Evolutionary conservation across 129 eudicot species (phyloP).

Genomic region (Tagetes erecta): DNA sequence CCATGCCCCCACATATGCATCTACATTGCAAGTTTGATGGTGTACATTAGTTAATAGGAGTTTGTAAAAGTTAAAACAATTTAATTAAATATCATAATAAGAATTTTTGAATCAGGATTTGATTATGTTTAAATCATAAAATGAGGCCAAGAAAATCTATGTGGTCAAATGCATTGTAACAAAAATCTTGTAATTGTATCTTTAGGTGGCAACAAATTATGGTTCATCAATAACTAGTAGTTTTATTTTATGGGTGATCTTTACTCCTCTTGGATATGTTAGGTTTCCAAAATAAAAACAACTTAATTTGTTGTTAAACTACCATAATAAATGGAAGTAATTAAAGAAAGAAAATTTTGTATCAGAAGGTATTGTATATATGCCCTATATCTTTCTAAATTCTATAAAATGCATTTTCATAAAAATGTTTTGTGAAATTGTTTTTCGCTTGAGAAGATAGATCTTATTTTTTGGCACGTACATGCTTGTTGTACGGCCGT

Average conservation of each 20-base stretch:
- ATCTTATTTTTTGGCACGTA: background rate
- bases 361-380: background rate
- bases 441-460: background rate
- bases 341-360: conserved; percentile 4
- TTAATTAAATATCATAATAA: background rate
- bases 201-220: conserved; percentile 10
- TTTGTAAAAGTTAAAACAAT: too few relatives aligned
- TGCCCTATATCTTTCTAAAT: background rate
- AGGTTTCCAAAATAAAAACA: conserved; percentile 25
- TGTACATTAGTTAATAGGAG: background rate
- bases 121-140: background rate
- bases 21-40: conserved; percentile 1
- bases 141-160: background rate
- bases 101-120: background rate
- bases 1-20: conserved; percentile 96
- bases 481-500: too few relatives aligned
- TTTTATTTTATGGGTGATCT: conserved; percentile 26
- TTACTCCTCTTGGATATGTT: conserved; percentile 22
- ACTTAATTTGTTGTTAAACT: conserved; percentile 8
- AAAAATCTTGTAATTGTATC: conserved; percentile 1
- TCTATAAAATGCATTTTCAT: background rate
- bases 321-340: conserved; percentile 32
- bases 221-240: conserved; percentile 13
- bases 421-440: background rate
- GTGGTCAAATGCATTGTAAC: background rate